Evolutionary conservation across 1,284 basidiomycete genomes (phyloP).

Genomic region (Heimioporus retisporus): DNA sequence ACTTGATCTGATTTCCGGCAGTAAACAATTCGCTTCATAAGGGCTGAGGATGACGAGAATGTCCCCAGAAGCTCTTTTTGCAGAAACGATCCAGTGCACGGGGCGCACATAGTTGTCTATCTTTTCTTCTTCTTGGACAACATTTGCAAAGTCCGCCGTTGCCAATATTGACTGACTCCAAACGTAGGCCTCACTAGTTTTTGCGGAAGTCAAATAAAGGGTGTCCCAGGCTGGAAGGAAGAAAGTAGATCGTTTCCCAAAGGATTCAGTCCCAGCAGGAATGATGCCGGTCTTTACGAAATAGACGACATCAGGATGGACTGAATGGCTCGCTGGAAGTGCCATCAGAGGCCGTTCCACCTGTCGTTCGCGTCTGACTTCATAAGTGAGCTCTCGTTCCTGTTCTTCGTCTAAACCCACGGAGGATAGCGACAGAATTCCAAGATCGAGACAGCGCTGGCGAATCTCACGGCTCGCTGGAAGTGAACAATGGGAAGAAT

Average conservation of each 20-base stretch:
- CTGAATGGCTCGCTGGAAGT: constrained; percentile 14
- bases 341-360: constrained; percentile 20
- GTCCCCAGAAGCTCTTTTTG: background rate
- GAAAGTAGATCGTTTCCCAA: too few species aligned
- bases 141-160: background rate
- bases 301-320: background rate
- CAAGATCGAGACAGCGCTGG: constrained; percentile 27
- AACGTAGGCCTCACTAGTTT: background rate
- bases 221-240: background rate
- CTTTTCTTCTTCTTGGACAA: background rate
- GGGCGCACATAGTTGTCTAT: constrained; percentile 35
- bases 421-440: constrained; percentile 16
- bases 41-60: background rate
- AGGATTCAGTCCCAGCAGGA: too few species aligned
- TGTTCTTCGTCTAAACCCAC: constrained; percentile 54
- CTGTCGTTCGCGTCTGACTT: constrained; percentile 50
- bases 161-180: background rate
- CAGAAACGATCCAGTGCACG: background rate
- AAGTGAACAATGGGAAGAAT: too few species aligned
- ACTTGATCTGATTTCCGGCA: background rate
- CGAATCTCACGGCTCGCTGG: constrained; percentile 27
- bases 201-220: background rate
- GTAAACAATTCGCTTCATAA: background rate
- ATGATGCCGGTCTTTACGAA: background rate
- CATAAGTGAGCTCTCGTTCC: constrained; percentile 28